These are phyloP conservation scores for Capillidium heterosporum DNA, from an alignment of 371 early-diverging fungal species.

Conservation along the genomic window DNA sequence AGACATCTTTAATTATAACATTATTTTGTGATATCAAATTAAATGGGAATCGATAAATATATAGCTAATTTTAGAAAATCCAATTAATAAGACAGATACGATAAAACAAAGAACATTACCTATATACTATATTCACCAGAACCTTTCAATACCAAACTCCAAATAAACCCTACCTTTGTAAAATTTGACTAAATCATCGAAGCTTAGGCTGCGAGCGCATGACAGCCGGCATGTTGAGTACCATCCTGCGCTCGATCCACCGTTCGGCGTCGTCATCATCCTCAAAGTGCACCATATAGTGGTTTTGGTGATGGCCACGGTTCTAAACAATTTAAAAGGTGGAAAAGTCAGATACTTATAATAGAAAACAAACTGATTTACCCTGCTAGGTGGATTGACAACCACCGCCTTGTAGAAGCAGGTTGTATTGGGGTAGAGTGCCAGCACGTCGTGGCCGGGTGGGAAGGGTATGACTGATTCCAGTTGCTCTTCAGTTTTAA, in stretches of 20 bases:
- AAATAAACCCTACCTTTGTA: too few relatives aligned
- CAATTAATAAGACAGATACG: too few relatives aligned
- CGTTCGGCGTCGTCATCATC: conserved; percentile 5
- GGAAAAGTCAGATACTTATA: neutral
- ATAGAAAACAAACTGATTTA: conserved; percentile 9
- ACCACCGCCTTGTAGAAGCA: conserved; percentile 72
- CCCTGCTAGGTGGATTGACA: conserved; percentile 44
- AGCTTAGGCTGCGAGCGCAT: neutral
- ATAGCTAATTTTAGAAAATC: too few relatives aligned
- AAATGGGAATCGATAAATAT: too few relatives aligned
- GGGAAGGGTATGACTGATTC: conserved; percentile 28
- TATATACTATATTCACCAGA: too few relatives aligned
- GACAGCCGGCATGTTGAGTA: neutral
- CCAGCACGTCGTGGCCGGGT: conserved; percentile 46
- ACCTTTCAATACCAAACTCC: too few relatives aligned
- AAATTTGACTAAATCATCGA: too few relatives aligned
- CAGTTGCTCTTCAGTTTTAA: conserved; percentile 26
- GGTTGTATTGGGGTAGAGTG: conserved; percentile 67
- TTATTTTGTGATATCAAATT: too few relatives aligned
- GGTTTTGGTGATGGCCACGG: neutral
- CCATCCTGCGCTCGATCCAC: neutral
- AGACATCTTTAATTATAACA: too few relatives aligned
- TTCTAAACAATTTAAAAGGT: neutral
- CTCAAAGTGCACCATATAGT: conserved; percentile 5
- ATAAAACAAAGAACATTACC: too few relatives aligned